A percentile compares a stretch with the other conserved stretches of the same genome.
These are phyloP conservation scores for Vaccinium macrocarpon DNA, from an alignment of 148 eudicot genomes.

Conservation along the genomic window DNA sequence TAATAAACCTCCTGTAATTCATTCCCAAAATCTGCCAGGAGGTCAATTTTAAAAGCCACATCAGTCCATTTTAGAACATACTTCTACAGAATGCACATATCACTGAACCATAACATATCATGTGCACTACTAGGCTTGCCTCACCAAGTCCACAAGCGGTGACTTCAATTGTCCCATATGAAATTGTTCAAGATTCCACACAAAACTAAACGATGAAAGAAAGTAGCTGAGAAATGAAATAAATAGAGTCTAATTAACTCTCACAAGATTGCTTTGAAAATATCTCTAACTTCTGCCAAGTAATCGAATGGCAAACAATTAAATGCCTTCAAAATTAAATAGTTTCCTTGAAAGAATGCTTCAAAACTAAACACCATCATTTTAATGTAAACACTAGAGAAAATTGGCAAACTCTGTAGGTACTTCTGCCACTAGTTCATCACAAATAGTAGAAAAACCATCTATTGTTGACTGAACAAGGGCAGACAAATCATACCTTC, in stretches of 20 bases:
- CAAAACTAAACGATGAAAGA: neutral
- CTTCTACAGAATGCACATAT: neutral
- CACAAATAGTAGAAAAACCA: too few species aligned
- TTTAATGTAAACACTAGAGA: neutral
- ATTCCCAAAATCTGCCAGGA: neutral
- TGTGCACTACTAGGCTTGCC: constrained; percentile 75
- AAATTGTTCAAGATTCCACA: constrained; percentile 15
- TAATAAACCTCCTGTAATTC: neutral
- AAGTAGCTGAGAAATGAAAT: neutral
- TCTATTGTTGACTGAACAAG: too few species aligned
- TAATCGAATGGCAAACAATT: neutral
- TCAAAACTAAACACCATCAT: neutral
- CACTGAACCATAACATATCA: neutral
- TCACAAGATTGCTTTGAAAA: neutral
- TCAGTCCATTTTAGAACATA: too few species aligned
- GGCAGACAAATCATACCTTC: too few species aligned
- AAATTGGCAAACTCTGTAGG: neutral
- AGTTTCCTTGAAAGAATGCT: neutral
- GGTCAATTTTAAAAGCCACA: neutral
- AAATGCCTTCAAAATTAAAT: neutral
- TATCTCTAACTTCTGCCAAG: neutral
- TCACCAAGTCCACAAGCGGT: constrained; percentile 73
- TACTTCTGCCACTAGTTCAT: neutral
- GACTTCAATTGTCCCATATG: constrained; percentile 27
- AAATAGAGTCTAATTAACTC: neutral